phyloP scores from a whole-genome alignment of 306 rosid genomes.

The Biancaea sappan region DNA sequence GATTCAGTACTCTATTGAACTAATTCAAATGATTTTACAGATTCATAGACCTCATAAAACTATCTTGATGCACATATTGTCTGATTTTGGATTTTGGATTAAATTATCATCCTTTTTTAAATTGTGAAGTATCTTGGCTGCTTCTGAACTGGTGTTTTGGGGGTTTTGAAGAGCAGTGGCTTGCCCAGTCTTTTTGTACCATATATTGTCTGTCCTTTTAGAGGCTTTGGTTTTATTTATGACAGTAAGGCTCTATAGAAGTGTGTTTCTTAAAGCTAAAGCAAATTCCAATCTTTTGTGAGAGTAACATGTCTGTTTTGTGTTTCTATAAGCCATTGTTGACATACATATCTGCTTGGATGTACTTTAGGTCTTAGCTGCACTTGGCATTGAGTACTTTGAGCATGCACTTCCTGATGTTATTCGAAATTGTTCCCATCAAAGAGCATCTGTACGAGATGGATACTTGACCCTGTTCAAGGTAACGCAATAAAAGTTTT shows the following conservation, averaged over 20 bases:
- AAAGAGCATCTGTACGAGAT: conserved; percentile 90
- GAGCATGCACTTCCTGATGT: conserved; percentile 93
- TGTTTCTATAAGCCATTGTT: conserved; percentile 25
- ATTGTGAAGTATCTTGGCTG: background rate
- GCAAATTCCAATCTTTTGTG: background rate
- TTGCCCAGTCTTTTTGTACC: background rate
- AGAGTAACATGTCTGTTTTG: conserved; percentile 25
- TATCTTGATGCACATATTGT: background rate
- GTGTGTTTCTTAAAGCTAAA: background rate
- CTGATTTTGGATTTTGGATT: background rate
- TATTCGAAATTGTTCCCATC: conserved; percentile 91
- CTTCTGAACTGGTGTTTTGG: background rate
- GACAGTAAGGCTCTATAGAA: background rate
- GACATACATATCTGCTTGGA: conserved; percentile 5
- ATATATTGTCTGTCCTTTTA: background rate
- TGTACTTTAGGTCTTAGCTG: conserved; percentile 77
- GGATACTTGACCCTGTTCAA: conserved; percentile 93
- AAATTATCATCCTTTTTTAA: background rate
- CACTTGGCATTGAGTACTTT: conserved; percentile 84
- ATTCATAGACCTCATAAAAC: background rate
- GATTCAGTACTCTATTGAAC: background rate
- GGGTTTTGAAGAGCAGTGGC: background rate
- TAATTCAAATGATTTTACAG: background rate
- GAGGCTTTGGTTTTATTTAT: background rate
- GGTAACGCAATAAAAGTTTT: conserved; percentile 49